Evolutionary conservation across 2,329 filamentous ascomycete genomes (phyloP), one percentile per base, ranked within the genome.

Genomic region (Zopfia rhizophila): DNA sequence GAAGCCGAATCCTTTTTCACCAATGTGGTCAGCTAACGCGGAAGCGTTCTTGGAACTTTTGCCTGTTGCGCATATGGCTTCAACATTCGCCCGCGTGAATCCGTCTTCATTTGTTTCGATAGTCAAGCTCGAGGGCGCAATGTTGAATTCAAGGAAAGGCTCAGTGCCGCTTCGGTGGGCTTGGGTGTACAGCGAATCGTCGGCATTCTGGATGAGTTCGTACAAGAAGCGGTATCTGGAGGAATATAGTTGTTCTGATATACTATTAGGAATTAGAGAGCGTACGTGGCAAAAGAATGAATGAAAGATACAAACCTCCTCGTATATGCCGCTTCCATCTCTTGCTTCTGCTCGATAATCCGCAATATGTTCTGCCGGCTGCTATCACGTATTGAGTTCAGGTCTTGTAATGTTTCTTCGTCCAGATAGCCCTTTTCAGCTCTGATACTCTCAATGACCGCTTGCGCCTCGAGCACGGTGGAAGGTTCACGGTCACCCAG

Each of bases 61-160:
- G 3, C 68, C 67, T 8, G 65, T 68, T 5, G 45, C 52, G 48
- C 72, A 77, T 5, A 77, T 74, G 0, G 74, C 66, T 21, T 55
- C 35, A 12, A 76, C 48, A 44, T 77, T 63, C 4, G 53, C 51
- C 10, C 56, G 29, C 2, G 53, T 66, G 47, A 76, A 76, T 2
- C 73, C 74, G 45, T 82, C 65, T 46, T 75, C 73, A 32, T 76
- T 76, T n/a, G 58, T 69, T 19, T 73, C 76, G 3, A 82, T 49
- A 0, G 76, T 42, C 1, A 84, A 68, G 0, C 37, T 60, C 0
- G 62, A 54, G 0, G 16, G 46, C 11, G 57, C 53, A 5, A 67
- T 42, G 11, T 4, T 46, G 44, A 64, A 69, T 38, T 13, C 41
- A 0, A 65, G 53, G 27, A 38, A 65, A 38, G 55, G 70, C 3